Percentiles rank a stretch among this genome's conserved stretches.
Conservation (phyloP, 1,284 basidiomycete species). For the Ceraceosorus bombacis region DNA sequence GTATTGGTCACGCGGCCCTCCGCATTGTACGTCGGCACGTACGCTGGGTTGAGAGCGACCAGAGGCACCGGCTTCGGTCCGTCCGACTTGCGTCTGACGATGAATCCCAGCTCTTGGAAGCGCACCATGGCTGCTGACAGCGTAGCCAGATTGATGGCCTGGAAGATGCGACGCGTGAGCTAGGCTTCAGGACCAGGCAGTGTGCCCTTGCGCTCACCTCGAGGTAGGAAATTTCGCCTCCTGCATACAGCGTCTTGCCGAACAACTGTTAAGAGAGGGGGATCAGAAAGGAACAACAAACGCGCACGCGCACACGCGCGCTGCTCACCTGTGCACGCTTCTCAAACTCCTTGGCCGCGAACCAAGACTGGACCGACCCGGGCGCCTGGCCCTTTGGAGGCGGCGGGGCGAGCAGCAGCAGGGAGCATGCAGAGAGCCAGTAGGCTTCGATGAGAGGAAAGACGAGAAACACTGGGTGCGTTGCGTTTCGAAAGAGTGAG, state of each 20-base stretch:
- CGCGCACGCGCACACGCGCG: background rate
- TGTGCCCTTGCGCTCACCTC: slow-evolving; percentile 22
- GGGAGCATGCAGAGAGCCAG: slow-evolving; percentile 48
- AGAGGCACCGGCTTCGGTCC: slow-evolving; percentile 43
- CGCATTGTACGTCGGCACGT: slow-evolving; percentile 25
- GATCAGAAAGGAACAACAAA: background rate
- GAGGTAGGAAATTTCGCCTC: slow-evolving; percentile 48
- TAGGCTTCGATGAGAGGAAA: slow-evolving; percentile 46
- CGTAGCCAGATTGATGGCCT: slow-evolving; percentile 36
- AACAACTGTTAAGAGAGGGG: slow-evolving; percentile 36
- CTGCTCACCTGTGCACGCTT: slow-evolving; percentile 22
- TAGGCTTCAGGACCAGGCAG: background rate
- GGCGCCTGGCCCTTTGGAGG: slow-evolving; percentile 4
- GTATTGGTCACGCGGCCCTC: slow-evolving; percentile 14
- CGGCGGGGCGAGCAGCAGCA: slow-evolving; percentile 45
- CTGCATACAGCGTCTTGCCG: slow-evolving; percentile 48
- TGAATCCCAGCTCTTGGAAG: slow-evolving; percentile 38
- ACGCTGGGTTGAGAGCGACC: slow-evolving; percentile 45
- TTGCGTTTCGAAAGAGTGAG: background rate
- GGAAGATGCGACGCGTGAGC: background rate
- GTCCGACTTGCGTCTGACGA: slow-evolving; percentile 30
- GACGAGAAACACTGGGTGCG: slow-evolving; percentile 28
- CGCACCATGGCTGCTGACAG: slow-evolving; percentile 35
- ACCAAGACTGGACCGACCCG: slow-evolving; percentile 37
- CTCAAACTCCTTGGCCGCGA: slow-evolving; percentile 45